Evolutionary conservation across 495 filamentous ascomycete species (phyloP), one percentile per base, ranked within the genome.

Genomic region (Bathelium albidoporum): DNA sequence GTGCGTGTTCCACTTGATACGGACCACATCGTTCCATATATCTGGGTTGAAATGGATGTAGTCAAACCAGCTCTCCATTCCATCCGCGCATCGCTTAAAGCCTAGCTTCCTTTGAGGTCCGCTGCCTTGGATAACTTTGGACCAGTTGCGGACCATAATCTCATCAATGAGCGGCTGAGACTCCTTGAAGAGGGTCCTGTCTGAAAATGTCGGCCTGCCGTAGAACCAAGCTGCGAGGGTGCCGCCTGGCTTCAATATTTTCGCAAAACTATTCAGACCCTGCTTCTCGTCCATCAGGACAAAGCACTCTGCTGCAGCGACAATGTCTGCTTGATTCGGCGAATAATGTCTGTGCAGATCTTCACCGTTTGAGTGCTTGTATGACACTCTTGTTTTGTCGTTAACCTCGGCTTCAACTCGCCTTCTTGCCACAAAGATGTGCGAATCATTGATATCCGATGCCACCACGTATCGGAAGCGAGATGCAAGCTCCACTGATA

Each of bases 1-100:
- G 36, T 67, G 52, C 1, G 49, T 58, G 32, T 74, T 74, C 72
- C 68, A 71, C 41, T 74, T 74, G 14, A 61, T 58, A 10, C 72
- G 31, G 14, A 61, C 3, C 1, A 74, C 66, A 32, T 68, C 65
- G 0, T 44, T 44, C 72, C 72, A 74, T 1, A 32, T n/a, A 9
- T 49, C 55, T 1, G 34, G n/a, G 1, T 62, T 43, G 43, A 73
- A 64, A 0, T 59, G 58, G 10, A 74, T 32, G 28, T 66, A 64
- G 53, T 74, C 72, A 14, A 74, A 65, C 71, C 72, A 73, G 16
- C 62, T 66, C 4, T 24, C 22, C 63, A 71, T 70, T 2, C 63
- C 70, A 22, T 70, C 61, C 0, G 67, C 64, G 14, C 39, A 26
- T 24, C 62, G 29, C 58, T 66, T 59, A 22, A 62, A 60, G 11